Base-by-base conservation (phyloP, 1,284 basidiomycete genomes). In the Ustilago loliicola region DNA sequence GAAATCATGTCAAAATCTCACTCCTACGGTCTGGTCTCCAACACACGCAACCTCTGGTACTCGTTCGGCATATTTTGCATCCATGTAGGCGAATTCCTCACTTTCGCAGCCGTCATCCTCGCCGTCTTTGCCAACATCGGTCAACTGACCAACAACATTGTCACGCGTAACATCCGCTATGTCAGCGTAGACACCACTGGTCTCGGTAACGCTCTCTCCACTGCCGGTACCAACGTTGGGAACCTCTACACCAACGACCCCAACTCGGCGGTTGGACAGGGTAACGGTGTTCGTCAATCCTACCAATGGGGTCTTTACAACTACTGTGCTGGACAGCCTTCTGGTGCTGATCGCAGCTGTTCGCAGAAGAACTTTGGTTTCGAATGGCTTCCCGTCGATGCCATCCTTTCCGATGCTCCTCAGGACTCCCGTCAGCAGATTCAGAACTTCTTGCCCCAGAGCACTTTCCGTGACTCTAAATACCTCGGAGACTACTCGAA, bases 101-200 rank as follows among this genome's bases (percentile, higher is more conserved):
- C 82, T 23, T 85, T 86, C 53, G 68, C 76, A 32, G 84, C 84
- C 13, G 80, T 82, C 50, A 70, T 80, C 38, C 72, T 86, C 25
- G 69, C 65, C 34, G 80, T 86, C 21, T 66, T 86, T 34, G 82
- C 74, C 60, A 83, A 85, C 74, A 80, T 85, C 29, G 80, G 83
- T 23, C 83, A 85, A 62, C 53, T 85, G 17, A 76, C 81, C 40
- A 61, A 80, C 52, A 86, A 86, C 77, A 80, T 86, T 53, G 84
- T 86, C 23, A 72, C 84, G 3, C 80, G 83, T 23, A 78, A 83
- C 79, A 82, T 86, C 56, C 72, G 77, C 25, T 77, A 70, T 71
- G 77, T 80, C 58, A 48, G 38, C 17, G 61, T 83, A 19, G 65
- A 75, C 67, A 74, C 80, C 4, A 13, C 51, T 5, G 66, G 62